Base-by-base conservation (phyloP, 306 rosid species). In the Lupinus albus region DNA sequence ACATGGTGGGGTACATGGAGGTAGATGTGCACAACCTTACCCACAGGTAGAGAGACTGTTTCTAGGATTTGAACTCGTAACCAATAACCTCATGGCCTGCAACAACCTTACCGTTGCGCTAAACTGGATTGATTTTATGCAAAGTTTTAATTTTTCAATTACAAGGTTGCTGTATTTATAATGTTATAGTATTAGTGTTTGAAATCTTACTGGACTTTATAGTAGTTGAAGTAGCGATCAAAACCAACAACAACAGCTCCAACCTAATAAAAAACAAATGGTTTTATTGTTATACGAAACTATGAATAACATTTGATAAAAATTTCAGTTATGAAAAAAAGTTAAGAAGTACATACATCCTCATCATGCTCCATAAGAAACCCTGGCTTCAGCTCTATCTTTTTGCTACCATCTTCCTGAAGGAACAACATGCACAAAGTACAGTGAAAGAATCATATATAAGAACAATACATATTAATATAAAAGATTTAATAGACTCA, bases 201-300 rank as follows among this genome's bases (percentile, higher is more conserved):
- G 73, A 78, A 51, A 74, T 73, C 99, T 90, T 84, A 93, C 99
- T 93, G 99, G 81, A 88, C 50, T 86, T 93, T 93, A 78, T 88
- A 88, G 90, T 93, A 93, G 89, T 93, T 93, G 88, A 93, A 81
- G 77, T 86, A 82, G 72, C 99, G 97, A 85, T 93, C 99, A 77
- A 93, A 93, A 47, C 99, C 99, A 74, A 93, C 99, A 56, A 93
- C 99, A 32, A 93, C 96, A 36, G 99, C 99, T 68, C 97, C 99
- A 70, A 93, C 97, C 99, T 93, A 68, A 58, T 48, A 75, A 72
- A 14, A 28, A 67, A 30, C 66, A 74, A 28, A 74, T 25, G 30
- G 0, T 14, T 68, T 36, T n/a, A n/a, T 75, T 56, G 51, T 58
- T 11, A 39, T 62, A 77, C n/a, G 8, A 64, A 60, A 36, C 28